phyloP scores from a whole-genome alignment of 495 filamentous ascomycete genomes.

The Massariosphaeria phaeospora region DNA sequence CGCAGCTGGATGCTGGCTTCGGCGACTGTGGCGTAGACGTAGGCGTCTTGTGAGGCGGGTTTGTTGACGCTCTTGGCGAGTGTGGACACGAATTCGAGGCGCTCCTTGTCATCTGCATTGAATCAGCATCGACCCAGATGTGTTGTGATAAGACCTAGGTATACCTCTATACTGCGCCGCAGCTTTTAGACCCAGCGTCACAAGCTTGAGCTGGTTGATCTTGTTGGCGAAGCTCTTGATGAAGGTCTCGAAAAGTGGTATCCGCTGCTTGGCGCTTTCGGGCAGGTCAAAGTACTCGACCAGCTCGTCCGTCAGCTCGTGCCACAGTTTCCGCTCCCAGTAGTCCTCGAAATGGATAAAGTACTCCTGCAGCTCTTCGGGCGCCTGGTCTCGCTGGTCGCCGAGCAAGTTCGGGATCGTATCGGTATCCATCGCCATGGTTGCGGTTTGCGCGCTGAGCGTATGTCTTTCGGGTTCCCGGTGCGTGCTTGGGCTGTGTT shows the following conservation, averaged over 20 bases:
- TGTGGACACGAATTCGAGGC: constrained; percentile 76
- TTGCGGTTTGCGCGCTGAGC: constrained; percentile 29
- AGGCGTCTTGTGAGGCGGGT: constrained; percentile 89
- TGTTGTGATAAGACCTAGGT: not conserved
- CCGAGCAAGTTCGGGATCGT: constrained; percentile 87
- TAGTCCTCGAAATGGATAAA: constrained; percentile 93
- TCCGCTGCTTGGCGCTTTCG: constrained; percentile 74
- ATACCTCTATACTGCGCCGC: constrained; percentile 81
- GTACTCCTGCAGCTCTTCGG: constrained; percentile 77
- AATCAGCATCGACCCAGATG: not conserved
- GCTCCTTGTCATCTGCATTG: constrained; percentile 49
- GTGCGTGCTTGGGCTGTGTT: too few relatives aligned
- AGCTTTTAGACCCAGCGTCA: constrained; percentile 78
- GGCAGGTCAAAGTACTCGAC: constrained; percentile 82
- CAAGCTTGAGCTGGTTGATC: constrained; percentile 98
- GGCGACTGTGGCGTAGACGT: constrained; percentile 86
- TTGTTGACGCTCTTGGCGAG: constrained; percentile 86
- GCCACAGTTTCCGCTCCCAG: constrained; percentile 99
- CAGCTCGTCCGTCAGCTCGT: constrained; percentile 88
- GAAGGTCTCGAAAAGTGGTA: constrained; percentile 89
- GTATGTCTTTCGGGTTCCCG: not conserved
- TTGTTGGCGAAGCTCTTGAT: constrained; percentile 93
- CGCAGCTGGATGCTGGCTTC: constrained; percentile 84
- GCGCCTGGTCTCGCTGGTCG: constrained; percentile 76
- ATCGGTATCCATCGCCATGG: constrained; percentile 78